phyloP scores from a whole-genome alignment of 345 rosid genomes.

The Alliaria petiolata region DNA sequence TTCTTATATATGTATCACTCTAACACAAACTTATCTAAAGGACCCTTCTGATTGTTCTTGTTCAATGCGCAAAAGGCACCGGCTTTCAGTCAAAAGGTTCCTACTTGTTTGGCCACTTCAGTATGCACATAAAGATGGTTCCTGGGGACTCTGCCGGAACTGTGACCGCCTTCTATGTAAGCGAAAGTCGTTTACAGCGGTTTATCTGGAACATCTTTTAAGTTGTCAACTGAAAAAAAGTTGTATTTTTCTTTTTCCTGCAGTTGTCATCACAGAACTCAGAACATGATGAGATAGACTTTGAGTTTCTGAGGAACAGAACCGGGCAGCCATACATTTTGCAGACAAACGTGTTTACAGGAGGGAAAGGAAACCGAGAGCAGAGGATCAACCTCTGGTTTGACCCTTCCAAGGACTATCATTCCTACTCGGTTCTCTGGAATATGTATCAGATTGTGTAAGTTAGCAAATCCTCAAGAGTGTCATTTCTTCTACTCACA shows the following conservation, averaged over 20 bases:
- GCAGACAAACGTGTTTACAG: constrained; percentile 80
- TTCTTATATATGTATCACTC: neutral
- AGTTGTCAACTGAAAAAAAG: neutral
- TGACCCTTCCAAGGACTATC: constrained; percentile 62
- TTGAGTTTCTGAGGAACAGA: constrained; percentile 89
- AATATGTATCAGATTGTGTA: constrained; percentile 67
- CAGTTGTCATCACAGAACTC: constrained; percentile 82
- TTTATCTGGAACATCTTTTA: neutral
- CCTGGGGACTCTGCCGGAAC: constrained; percentile 85
- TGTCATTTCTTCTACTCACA: neutral
- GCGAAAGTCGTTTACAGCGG: neutral
- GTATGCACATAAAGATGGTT: constrained; percentile 79
- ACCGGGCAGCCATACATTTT: constrained; percentile 76
- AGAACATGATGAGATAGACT: constrained; percentile 89
- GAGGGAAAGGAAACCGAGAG: constrained; percentile 79
- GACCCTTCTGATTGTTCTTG: constrained; percentile 3
- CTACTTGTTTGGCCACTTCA: constrained; percentile 81
- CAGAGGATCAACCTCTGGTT: constrained; percentile 83
- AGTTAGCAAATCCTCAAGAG: constrained; percentile 22
- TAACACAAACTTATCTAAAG: neutral
- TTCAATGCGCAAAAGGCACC: constrained; percentile 43
- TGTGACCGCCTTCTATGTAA: constrained; percentile 81
- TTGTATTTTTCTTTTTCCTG: constrained; percentile 1
- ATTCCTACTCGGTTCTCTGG: constrained; percentile 75
- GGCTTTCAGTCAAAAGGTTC: constrained; percentile 86